Percentiles rank a stretch among this genome's conserved stretches.
Conservation (phyloP, 2,329 filamentous ascomycete genomes). For the Colletotrichum endophyticum region DNA sequence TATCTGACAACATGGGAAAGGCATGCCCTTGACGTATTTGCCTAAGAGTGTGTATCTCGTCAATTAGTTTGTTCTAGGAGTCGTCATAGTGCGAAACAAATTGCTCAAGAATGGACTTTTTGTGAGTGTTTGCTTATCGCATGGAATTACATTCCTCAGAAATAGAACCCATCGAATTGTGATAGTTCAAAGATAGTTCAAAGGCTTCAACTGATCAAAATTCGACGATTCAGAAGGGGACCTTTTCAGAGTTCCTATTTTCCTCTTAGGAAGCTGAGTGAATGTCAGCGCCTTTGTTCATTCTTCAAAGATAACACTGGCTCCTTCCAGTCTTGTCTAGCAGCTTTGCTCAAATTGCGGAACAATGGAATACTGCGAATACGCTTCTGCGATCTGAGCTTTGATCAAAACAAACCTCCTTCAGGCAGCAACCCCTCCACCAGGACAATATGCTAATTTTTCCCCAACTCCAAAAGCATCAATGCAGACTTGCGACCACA, state of each 20-base stretch:
- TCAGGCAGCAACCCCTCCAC: neutral
- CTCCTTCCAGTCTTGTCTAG: neutral
- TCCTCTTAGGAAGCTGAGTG: neutral
- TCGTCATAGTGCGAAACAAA: neutral
- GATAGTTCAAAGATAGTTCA: neutral
- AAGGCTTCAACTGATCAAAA: neutral
- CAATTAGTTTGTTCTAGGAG: neutral
- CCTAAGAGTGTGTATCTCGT: fast-evolving
- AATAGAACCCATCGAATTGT: neutral
- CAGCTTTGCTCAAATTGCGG: neutral
- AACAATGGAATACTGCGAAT: neutral
- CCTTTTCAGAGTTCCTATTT: neutral
- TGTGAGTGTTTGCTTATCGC: neutral
- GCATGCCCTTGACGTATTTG: too few species aligned
- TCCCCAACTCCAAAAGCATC: neutral
- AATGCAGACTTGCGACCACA: neutral
- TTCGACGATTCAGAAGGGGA: neutral
- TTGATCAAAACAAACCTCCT: neutral
- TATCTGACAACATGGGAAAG: neutral
- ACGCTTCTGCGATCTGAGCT: neutral
- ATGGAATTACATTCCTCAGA: neutral
- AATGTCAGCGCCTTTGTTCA: neutral
- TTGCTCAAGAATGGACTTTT: neutral
- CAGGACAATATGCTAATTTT: neutral
- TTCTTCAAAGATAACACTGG: neutral